These are phyloP conservation scores for Aspergillus sojae DNA, from an alignment of 2,329 filamentous ascomycete species.

Conservation along the genomic window DNA sequence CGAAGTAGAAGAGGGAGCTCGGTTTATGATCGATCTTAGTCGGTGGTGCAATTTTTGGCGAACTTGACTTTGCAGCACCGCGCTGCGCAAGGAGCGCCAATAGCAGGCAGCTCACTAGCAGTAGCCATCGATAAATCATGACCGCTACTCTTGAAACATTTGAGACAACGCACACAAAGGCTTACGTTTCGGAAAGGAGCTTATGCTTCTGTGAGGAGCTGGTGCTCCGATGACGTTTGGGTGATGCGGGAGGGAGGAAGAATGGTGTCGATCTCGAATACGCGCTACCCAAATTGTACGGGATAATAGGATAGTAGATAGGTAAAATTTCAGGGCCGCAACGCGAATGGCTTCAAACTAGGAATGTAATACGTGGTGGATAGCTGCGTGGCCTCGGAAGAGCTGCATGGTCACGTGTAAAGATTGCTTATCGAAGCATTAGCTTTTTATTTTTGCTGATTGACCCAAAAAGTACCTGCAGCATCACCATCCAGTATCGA, in stretches of 20 bases:
- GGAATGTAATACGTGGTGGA: neutral
- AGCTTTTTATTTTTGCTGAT: neutral
- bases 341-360: neutral
- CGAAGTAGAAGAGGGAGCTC: slow-evolving; percentile 80
- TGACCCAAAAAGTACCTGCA: too few relatives aligned
- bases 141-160: slow-evolving; percentile 32
- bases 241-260: neutral
- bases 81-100: slow-evolving; percentile 50
- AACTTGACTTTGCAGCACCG: slow-evolving; percentile 56
- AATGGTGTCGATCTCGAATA: neutral
- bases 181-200: neutral
- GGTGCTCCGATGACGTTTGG: neutral
- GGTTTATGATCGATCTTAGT: slow-evolving; percentile 70
- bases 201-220: slow-evolving; percentile 1
- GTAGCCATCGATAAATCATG: slow-evolving; percentile 48
- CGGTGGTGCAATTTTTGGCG: slow-evolving; percentile 65
- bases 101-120: slow-evolving; percentile 54
- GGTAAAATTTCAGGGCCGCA: neutral
- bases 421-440: slow-evolving; percentile 23
- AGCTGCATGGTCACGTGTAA: slow-evolving; percentile 35
- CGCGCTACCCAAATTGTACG: neutral
- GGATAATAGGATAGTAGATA: neutral
- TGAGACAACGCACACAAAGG: slow-evolving; percentile 19
- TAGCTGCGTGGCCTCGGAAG: slow-evolving; percentile 33
- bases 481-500: neutral